These are phyloP conservation scores for Smittium culicis DNA, from an alignment of 371 early-diverging fungal genomes.

Conservation along the genomic window DNA sequence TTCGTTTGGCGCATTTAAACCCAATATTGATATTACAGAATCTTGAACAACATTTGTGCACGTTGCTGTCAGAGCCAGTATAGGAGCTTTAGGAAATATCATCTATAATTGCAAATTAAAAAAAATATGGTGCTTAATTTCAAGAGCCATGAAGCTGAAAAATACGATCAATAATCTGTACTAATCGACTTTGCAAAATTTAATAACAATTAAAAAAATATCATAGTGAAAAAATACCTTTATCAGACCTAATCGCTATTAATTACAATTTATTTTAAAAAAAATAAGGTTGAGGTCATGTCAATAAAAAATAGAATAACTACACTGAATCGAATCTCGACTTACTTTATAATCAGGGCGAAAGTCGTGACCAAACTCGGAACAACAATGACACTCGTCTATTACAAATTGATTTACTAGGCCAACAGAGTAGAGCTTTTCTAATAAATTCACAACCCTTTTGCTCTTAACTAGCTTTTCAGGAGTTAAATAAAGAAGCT, in stretches of 20 bases:
- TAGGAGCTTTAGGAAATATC: constrained; percentile 50
- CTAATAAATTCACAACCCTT: constrained; percentile 47
- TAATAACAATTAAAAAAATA: too few relatives aligned
- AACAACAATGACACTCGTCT: constrained; percentile 74
- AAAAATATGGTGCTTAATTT: constrained; percentile 38
- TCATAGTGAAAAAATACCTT: too few relatives aligned
- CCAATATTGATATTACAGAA: constrained; percentile 46
- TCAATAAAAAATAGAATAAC: too few relatives aligned
- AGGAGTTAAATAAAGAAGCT: constrained; percentile 77
- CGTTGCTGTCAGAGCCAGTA: constrained; percentile 84
- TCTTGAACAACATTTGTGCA: constrained; percentile 56
- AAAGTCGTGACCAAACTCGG: constrained; percentile 83
- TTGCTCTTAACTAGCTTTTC: constrained; percentile 68
- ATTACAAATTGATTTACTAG: constrained; percentile 57
- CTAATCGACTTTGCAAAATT: too few relatives aligned
- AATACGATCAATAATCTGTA: too few relatives aligned
- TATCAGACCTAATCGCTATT: constrained; percentile 9
- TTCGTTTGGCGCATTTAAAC: constrained; percentile 27
- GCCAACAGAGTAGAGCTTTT: constrained; percentile 43
- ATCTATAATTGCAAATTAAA: too few relatives aligned
- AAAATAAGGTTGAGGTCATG: too few relatives aligned
- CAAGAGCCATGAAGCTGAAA: too few relatives aligned
- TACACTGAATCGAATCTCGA: too few relatives aligned
- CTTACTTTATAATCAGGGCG: constrained; percentile 38
- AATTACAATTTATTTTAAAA: too few relatives aligned